phyloP scores from a whole-genome alignment of 306 rosid genomes.

The Prosopis cineraria region DNA sequence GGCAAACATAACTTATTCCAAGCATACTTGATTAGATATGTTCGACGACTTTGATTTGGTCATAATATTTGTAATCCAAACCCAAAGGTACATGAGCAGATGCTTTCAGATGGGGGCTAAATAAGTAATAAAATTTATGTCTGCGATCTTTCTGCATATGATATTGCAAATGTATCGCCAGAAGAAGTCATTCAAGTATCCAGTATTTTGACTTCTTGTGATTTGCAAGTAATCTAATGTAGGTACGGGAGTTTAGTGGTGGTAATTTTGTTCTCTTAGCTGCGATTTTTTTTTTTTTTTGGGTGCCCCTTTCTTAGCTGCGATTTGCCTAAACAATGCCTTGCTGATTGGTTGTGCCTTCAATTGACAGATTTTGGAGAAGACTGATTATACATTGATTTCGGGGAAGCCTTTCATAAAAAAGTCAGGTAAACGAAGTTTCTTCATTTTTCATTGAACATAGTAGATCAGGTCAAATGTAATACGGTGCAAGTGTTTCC shows the following conservation, averaged over 20 bases:
- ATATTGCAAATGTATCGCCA: background rate
- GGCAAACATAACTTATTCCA: background rate
- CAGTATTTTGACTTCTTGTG: background rate
- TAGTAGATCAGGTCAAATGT: background rate
- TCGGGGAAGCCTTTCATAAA: slow-evolving; percentile 81
- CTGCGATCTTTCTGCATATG: slow-evolving; percentile 8
- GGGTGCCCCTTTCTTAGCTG: background rate
- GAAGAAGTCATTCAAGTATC: slow-evolving; percentile 7
- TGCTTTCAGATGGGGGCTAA: slow-evolving; percentile 11
- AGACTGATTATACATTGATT: slow-evolving; percentile 69
- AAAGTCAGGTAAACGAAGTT: slow-evolving; percentile 64
- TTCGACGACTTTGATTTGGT: background rate
- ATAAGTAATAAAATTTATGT: background rate
- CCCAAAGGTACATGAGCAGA: slow-evolving; percentile 12
- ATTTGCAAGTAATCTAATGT: background rate
- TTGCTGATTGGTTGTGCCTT: slow-evolving; percentile 20
- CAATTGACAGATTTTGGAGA: slow-evolving; percentile 77
- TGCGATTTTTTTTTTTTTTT: background rate
- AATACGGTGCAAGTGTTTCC: slow-evolving; percentile 33
- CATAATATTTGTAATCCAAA: background rate
- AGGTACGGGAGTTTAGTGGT: slow-evolving; percentile 12
- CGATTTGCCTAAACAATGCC: slow-evolving; percentile 12
- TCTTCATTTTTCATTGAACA: slow-evolving; percentile 20
- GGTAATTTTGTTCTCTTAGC: slow-evolving; percentile 18
- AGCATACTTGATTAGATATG: background rate